phyloP scores from a whole-genome alignment of 2,329 filamentous ascomycete species.

The Clarireedia paspali region DNA sequence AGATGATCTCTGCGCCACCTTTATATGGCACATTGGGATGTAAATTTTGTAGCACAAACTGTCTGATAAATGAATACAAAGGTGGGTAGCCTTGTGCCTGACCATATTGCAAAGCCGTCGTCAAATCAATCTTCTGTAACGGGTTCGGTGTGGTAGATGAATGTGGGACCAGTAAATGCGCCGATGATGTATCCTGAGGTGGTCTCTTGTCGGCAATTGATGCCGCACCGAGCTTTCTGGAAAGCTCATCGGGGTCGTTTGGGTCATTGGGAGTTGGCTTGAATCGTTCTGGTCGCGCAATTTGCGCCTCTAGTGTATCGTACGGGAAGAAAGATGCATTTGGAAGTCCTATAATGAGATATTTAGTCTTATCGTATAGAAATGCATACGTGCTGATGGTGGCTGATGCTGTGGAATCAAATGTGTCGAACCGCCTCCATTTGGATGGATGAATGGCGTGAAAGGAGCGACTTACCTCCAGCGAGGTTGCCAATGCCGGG shows the following conservation, averaged over 20 bases:
- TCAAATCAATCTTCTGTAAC: constrained; percentile 67
- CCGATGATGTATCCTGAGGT: constrained; percentile 17
- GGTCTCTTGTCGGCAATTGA: constrained; percentile 17
- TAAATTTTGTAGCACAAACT: constrained; percentile 68
- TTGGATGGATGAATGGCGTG: not conserved
- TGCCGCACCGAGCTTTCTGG: constrained; percentile 31
- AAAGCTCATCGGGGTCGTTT: constrained; percentile 21
- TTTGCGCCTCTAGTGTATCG: constrained; percentile 79
- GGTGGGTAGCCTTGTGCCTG: constrained; percentile 75
- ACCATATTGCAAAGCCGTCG: constrained; percentile 80
- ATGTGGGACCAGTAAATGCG: constrained; percentile 66
- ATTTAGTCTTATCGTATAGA: constrained; percentile 11
- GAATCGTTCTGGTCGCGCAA: constrained; percentile 68
- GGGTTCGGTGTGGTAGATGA: constrained; percentile 49
- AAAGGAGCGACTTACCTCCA: constrained; percentile 42
- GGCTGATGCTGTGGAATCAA: not conserved
- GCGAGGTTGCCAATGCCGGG: constrained; percentile 56
- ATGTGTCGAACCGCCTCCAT: not conserved
- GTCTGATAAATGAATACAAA: constrained; percentile 66
- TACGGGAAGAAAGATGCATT: constrained; percentile 80
- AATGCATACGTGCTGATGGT: not conserved
- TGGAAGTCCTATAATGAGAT: constrained; percentile 51
- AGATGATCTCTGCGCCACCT: constrained; percentile 66
- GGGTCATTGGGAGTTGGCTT: constrained; percentile 59
- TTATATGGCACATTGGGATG: constrained; percentile 77